Evolutionary conservation across 441 rosid species (phyloP), one percentile per base, ranked within the genome.

Genomic region (Populus hybrid): DNA sequence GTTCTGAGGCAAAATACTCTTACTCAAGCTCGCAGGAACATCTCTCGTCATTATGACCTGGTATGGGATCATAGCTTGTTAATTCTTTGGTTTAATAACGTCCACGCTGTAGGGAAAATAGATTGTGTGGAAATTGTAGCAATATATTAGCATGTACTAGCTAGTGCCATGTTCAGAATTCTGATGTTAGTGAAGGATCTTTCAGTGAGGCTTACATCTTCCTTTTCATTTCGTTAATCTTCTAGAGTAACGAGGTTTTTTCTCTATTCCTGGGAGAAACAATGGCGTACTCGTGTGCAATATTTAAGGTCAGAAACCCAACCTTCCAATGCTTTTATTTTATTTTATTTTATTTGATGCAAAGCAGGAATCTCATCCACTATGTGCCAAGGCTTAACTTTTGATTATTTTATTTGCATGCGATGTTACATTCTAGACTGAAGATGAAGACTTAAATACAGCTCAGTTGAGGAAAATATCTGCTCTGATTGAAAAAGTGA

Each of bases 1-100:
- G 84, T 88, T 40, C 86, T 85, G 5, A 87, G 97, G 78, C 87
- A 86, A 68, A 96, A 94, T 79, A 88, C 95, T 12, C 88, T 94
- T 26, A 93, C 97, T 21, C 96, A 96, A 89, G 95, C 98, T 84
- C 93, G 98, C 9, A 84, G 98, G 84, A 96, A 94, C 70, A 92
- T 92, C 75, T 96, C 98, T 75, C 92, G 87, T 38, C 98, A 94
- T 81, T 96, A 94, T 80, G 97, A 96, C 87, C 86, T 94, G 93
- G 99, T 94, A 89, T 10, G 75, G 28, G 20, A 59, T 9, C 12
- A 14, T 32, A 10, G 6, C 8, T 20, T 69, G 38, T 38, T 35
- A 21, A 16, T n/a, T n/a, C 4, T 10, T 38, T 38, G 3, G 42
- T 38, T 3, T 38, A 38, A 38, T 38, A 38, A 38, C 11, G 42